A percentile compares a stretch with the other conserved stretches of the same genome.
These are phyloP conservation scores for Lithospermum erythrorhizon DNA, from an alignment of 257 asterid species.

Conservation along the genomic window DNA sequence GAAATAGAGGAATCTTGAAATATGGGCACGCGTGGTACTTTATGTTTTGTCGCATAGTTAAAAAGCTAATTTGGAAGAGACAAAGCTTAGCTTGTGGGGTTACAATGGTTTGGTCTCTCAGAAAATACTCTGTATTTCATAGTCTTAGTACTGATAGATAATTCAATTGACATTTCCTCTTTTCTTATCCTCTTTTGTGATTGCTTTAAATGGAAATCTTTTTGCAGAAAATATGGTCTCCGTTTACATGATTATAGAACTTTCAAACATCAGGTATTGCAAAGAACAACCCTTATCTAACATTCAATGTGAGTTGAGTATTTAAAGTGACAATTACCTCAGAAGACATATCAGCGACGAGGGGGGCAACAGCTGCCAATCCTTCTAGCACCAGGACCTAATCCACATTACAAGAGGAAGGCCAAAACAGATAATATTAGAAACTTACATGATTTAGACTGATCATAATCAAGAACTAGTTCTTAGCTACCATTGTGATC, in stretches of 20 bases:
- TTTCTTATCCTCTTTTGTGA: not conserved
- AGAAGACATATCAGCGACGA: constrained; percentile 53
- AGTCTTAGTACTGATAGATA: not conserved
- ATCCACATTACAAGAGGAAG: not conserved
- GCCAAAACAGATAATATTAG: not conserved
- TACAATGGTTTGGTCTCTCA: constrained; percentile 20
- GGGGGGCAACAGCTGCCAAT: constrained; percentile 73
- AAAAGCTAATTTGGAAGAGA: constrained; percentile 22
- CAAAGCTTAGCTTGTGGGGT: constrained; percentile 24
- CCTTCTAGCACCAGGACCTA: constrained; percentile 95
- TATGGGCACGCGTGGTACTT: constrained; percentile 72
- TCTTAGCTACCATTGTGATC: no score
- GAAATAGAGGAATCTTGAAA: constrained; percentile 20
- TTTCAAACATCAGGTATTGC: no score
- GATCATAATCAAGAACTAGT: not conserved
- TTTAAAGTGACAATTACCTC: constrained; percentile 35
- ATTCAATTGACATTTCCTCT: constrained; percentile 9
- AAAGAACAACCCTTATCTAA: no score
- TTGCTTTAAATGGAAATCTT: constrained; percentile 13
- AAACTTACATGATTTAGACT: not conserved
- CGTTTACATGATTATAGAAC: no score
- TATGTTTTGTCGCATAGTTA: constrained; percentile 47
- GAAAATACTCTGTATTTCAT: not conserved
- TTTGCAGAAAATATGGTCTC: no score
- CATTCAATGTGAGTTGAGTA: no score